A percentile compares a stretch with the other conserved stretches of the same genome.
Evolutionary conservation across 1,284 basidiomycete genomes (phyloP).

Genomic region (Agaricales sp.): DNA sequence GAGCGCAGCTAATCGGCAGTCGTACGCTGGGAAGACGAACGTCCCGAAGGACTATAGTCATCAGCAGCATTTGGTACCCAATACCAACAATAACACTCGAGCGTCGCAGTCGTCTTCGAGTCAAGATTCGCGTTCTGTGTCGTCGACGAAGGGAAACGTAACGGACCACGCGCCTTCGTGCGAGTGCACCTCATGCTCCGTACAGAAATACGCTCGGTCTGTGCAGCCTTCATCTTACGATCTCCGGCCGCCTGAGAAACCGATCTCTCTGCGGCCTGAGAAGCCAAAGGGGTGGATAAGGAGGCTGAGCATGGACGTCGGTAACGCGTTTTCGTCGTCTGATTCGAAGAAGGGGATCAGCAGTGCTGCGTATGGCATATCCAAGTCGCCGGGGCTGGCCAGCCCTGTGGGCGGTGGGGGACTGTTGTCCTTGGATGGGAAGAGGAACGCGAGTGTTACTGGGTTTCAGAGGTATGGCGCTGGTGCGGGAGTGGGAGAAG

Average conservation of each 20-base stretch:
- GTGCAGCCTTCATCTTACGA: conserved; percentile 20
- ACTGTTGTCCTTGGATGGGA: conserved; percentile 29
- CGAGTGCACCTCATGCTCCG: conserved; percentile 50
- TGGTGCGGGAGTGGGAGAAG: conserved; percentile 21
- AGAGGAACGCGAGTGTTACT: conserved; percentile 32
- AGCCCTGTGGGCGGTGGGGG: conserved; percentile 13
- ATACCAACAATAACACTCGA: conserved; percentile 10
- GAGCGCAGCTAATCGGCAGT: neutral
- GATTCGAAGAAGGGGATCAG: conserved; percentile 20
- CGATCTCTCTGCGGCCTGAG: conserved; percentile 31
- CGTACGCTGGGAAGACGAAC: neutral
- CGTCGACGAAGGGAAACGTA: conserved; percentile 16
- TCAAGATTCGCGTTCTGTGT: conserved; percentile 10
- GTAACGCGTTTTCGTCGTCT: conserved; percentile 41
- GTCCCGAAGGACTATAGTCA: neutral
- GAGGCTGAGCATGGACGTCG: conserved; percentile 63
- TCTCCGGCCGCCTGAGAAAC: conserved; percentile 30
- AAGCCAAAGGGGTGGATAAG: conserved; percentile 67
- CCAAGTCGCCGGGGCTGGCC: too few species aligned
- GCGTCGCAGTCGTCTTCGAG: conserved; percentile 10
- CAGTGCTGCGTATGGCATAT: neutral
- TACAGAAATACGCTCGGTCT: conserved; percentile 32
- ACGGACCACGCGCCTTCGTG: conserved; percentile 46
- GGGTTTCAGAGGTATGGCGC: conserved; percentile 17
- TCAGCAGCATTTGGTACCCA: neutral